phyloP scores from a whole-genome alignment of 306 rosid genomes.

The Gleditsia sinensis region DNA sequence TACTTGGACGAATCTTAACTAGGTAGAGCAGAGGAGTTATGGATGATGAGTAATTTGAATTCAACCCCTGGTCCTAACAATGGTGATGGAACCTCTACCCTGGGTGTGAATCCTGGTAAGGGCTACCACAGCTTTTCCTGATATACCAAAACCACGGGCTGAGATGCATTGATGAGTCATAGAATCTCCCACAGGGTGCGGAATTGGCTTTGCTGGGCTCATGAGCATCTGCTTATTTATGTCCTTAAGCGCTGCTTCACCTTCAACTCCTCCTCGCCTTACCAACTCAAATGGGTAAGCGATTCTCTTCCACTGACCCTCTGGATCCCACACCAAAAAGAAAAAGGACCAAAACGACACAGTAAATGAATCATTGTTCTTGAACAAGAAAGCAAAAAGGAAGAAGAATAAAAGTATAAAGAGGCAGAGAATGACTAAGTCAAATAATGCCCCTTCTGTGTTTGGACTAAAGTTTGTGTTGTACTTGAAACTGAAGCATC shows the following conservation, averaged over 20 bases:
- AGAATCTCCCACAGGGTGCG: slow-evolving; percentile 28
- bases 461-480: neutral
- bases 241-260: slow-evolving; percentile 33
- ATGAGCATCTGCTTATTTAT: slow-evolving; percentile 32
- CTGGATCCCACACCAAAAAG: neutral
- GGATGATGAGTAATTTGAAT: neutral
- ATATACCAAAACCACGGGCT: neutral
- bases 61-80: slow-evolving; percentile 37
- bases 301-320: slow-evolving; percentile 4
- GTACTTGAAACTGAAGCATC: slow-evolving; percentile 44
- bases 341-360: neutral
- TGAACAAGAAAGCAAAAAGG: neutral
- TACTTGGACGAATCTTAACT: too few species aligned
- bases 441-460: neutral
- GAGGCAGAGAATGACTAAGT: neutral
- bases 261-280: slow-evolving; percentile 35
- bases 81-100: slow-evolving; percentile 39
- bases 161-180: slow-evolving; percentile 6
- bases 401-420: neutral
- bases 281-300: slow-evolving; percentile 32
- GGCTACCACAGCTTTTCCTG: slow-evolving; percentile 31
- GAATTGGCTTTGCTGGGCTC: slow-evolving; percentile 33
- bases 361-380: neutral
- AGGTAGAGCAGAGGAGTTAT: too few species aligned
- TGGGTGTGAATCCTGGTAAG: slow-evolving; percentile 23